Conservation (phyloP, 75 land plant genomes). For the Isoetes taiwanensis region DNA sequence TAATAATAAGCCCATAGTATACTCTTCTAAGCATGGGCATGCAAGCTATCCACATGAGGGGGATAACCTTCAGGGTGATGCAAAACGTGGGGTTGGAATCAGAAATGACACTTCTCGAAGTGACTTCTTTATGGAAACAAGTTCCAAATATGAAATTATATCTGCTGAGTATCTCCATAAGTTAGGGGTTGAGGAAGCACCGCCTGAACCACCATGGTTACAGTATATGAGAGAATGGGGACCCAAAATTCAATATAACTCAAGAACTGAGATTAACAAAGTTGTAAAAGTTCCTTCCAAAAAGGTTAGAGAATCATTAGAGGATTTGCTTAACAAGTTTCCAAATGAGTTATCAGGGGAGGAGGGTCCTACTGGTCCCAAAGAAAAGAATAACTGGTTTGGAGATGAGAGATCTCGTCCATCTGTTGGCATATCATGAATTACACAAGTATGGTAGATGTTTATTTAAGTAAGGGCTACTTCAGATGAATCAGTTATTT, state of each 20-base stretch:
- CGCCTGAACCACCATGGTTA: slow-evolving; percentile 58
- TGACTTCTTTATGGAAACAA: slow-evolving; percentile 24
- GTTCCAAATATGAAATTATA: slow-evolving; percentile 27
- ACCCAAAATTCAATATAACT: slow-evolving; percentile 39
- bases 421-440: no score
- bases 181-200: slow-evolving; percentile 15
- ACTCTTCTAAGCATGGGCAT: slow-evolving; percentile 47
- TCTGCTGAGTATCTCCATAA: slow-evolving; percentile 47
- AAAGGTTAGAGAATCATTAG: slow-evolving; percentile 23
- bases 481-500: no score
- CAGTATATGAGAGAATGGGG: slow-evolving; percentile 69
- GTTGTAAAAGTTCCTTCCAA: slow-evolving; percentile 28
- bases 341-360: slow-evolving; percentile 54
- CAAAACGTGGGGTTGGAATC: slow-evolving; percentile 42
- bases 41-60: slow-evolving; percentile 50
- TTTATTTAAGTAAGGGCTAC: no score
- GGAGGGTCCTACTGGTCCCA: slow-evolving; percentile 81
- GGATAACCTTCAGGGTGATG: slow-evolving; percentile 43
- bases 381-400: slow-evolving; percentile 44
- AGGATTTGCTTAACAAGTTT: slow-evolving; percentile 29
- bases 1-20: slow-evolving; percentile 32
- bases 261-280: slow-evolving; percentile 27
- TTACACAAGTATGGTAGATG: no score
- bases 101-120: slow-evolving; percentile 52
- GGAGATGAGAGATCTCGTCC: slow-evolving; percentile 70